Evolutionary conservation across 1,139 yeast genomes (phyloP).

Genomic region (Nadsonia commutata): DNA sequence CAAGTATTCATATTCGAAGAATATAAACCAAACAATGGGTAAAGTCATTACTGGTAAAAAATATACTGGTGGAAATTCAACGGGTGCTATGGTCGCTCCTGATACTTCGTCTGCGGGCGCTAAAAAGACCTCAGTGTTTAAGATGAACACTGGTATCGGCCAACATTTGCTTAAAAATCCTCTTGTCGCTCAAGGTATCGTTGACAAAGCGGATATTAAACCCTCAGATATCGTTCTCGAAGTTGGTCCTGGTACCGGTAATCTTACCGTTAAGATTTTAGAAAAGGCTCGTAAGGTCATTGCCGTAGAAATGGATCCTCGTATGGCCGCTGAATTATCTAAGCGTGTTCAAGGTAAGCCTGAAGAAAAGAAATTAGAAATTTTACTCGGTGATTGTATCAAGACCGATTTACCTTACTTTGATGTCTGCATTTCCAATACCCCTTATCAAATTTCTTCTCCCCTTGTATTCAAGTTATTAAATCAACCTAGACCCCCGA

Average conservation of each 20-base stretch:
- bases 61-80: constrained; percentile 5
- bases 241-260: constrained; percentile 99
- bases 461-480: constrained; percentile 87
- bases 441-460: constrained; percentile 95
- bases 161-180: constrained; percentile 97
- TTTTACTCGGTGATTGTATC: constrained; percentile 88
- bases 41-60: constrained; percentile 12
- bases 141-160: constrained; percentile 91
- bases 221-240: constrained; percentile 90
- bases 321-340: constrained; percentile 98
- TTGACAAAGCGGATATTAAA: constrained; percentile 83
- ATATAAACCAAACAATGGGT: constrained; percentile 11
- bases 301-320: constrained; percentile 97
- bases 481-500: constrained; percentile 85
- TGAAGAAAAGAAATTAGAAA: constrained; percentile 77
- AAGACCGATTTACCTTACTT: constrained; percentile 90
- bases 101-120: constrained; percentile 8
- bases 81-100: constrained; percentile 8
- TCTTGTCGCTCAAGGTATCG: constrained; percentile 92
- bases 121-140: constrained; percentile 52
- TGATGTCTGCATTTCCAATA: constrained; percentile 90
- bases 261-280: constrained; percentile 78
- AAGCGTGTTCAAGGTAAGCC: constrained; percentile 97
- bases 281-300: constrained; percentile 86
- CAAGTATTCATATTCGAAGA: background rate